phyloP scores from a whole-genome alignment of 106 monocot genomes.

The Cymbidium sinense region DNA sequence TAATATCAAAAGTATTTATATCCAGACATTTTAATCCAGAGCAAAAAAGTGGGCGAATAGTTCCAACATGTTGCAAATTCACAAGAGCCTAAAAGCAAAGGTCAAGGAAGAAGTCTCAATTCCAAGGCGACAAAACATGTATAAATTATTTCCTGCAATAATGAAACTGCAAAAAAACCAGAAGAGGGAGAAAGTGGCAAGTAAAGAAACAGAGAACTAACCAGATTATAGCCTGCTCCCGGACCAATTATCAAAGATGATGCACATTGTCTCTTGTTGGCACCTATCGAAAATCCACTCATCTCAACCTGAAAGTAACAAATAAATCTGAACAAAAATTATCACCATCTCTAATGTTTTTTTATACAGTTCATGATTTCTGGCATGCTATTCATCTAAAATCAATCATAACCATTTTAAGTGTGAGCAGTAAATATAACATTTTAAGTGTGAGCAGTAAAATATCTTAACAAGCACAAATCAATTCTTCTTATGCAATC shows the following conservation, averaged over 20 bases:
- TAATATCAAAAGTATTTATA: no score
- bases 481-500: not conserved
- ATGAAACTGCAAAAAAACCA: not conserved
- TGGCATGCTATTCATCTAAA: no score
- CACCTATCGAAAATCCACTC: constrained; percentile 77
- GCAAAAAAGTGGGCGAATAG: no score
- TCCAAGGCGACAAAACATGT: not conserved
- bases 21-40: no score
- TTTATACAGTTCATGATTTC: no score
- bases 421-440: no score
- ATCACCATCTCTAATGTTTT: no score
- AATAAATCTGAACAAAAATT: not conserved
- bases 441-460: no score
- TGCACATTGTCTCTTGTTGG: constrained; percentile 24
- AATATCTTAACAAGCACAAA: no score
- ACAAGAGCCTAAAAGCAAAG: not conserved
- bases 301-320: constrained; percentile 45
- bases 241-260: constrained; percentile 81
- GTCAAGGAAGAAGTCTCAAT: not conserved
- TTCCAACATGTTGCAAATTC: not conserved
- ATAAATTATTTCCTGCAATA: not conserved
- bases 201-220: constrained; percentile 22
- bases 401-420: no score
- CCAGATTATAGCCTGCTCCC: constrained; percentile 90
- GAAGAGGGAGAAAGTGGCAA: not conserved